These are phyloP conservation scores for Paralagenidium karlingii DNA, from an alignment of 352 stramenopile species.

Conservation along the genomic window DNA sequence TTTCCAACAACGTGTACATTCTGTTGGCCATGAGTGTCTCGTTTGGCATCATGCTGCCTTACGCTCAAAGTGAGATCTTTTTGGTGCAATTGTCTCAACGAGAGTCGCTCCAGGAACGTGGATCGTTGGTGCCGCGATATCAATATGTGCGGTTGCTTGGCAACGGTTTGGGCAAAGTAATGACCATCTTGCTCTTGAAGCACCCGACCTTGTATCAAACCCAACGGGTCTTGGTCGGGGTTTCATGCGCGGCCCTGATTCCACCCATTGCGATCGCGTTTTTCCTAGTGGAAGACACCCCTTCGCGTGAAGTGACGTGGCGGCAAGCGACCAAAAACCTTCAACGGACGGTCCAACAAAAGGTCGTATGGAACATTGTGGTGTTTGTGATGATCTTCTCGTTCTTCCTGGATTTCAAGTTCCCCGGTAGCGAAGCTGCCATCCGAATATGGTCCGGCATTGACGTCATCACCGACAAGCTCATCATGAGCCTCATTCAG, in stretches of 20 bases:
- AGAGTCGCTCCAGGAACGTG: conserved; percentile 16
- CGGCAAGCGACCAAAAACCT: too few relatives aligned
- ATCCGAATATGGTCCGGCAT: conserved; percentile 18
- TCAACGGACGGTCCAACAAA: conserved; percentile 33
- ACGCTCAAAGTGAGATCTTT: too few relatives aligned
- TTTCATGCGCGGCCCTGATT: too few relatives aligned
- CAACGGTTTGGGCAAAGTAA: conserved; percentile 22
- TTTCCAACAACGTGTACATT: conserved; percentile 49
- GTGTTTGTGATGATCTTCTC: conserved; percentile 46
- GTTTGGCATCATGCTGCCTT: conserved; percentile 75
- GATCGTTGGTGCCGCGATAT: conserved; percentile 37
- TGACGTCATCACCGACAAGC: conserved; percentile 26
- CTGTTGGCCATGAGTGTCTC: conserved; percentile 68
- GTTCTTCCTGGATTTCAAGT: conserved; percentile 41
- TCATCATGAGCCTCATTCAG: not conserved
- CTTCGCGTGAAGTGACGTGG: too few relatives aligned
- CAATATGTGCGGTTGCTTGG: conserved; percentile 22
- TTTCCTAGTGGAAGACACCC: too few relatives aligned
- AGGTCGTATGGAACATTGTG: conserved; percentile 24
- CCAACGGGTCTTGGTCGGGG: too few relatives aligned
- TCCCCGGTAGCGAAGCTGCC: conserved; percentile 28
- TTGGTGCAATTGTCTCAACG: conserved; percentile 53
- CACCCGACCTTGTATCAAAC: conserved; percentile 21
- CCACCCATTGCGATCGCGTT: too few relatives aligned
- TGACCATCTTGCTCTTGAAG: conserved; percentile 25